These are phyloP conservation scores for Ligustrum vulgare DNA, from an alignment of 257 asterid genomes.

Conservation along the genomic window DNA sequence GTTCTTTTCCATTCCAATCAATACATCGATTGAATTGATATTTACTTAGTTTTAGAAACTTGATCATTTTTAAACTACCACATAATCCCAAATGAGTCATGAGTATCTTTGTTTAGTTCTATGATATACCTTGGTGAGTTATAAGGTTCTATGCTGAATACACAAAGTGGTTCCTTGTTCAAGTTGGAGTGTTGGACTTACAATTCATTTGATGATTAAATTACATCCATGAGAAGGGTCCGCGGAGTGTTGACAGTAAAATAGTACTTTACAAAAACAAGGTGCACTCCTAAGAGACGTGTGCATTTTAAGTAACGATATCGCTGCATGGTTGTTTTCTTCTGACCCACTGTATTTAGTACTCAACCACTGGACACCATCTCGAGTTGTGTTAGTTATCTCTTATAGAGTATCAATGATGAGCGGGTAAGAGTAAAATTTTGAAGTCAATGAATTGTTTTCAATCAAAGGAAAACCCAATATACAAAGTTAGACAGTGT, in stretches of 20 bases:
- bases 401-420: neutral
- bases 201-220: too few relatives aligned
- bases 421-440: neutral
- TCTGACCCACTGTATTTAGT: too few relatives aligned
- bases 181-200: neutral
- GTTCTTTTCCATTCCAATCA: neutral
- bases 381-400: too few relatives aligned
- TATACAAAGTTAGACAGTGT: neutral
- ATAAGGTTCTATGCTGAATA: neutral
- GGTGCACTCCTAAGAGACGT: neutral
- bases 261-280: too few relatives aligned
- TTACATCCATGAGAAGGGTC: neutral
- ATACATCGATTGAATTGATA: neutral
- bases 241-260: neutral
- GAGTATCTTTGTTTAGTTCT: neutral
- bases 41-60: neutral
- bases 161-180: neutral
- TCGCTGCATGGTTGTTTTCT: neutral
- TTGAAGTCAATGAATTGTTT: neutral
- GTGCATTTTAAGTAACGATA: neutral
- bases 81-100: neutral
- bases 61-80: neutral
- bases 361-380: too few relatives aligned
- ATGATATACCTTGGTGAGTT: neutral
- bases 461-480: neutral